Evolutionary conservation across 129 eudicot species (phyloP).

Genomic region (Lactuca sativa): DNA sequence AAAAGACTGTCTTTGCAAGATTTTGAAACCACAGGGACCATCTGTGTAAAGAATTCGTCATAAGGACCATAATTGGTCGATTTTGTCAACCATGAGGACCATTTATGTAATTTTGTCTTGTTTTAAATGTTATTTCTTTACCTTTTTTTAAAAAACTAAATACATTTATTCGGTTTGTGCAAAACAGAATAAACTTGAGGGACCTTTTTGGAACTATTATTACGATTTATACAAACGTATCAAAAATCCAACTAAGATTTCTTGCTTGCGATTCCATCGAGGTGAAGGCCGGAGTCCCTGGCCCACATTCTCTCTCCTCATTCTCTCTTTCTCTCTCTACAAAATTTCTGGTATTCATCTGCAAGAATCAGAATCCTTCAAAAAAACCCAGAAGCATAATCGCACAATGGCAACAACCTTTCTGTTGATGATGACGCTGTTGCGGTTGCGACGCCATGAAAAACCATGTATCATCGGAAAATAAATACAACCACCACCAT

Average conservation of each 20-base stretch:
- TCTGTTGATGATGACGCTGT: neutral
- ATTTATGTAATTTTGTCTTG: too few species aligned
- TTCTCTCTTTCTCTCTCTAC: neutral
- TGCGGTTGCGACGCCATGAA: neutral
- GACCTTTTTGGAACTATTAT: neutral
- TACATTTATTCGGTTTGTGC: neutral
- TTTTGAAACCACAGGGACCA: too few species aligned
- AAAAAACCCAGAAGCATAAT: slow-evolving; percentile 12
- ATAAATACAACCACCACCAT: neutral
- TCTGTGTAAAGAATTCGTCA: too few species aligned
- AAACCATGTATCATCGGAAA: neutral
- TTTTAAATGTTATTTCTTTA: neutral
- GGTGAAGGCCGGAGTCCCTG: slow-evolving; percentile 21
- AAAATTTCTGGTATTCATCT: neutral
- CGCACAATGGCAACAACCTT: slow-evolving; percentile 10
- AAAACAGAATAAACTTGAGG: slow-evolving; percentile 7
- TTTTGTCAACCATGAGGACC: too few species aligned
- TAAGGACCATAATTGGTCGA: too few species aligned
- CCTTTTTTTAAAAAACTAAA: neutral
- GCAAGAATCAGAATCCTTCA: slow-evolving; percentile 23
- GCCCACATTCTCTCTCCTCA: slow-evolving; percentile 20
- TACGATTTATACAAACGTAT: neutral
- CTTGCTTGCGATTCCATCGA: slow-evolving; percentile 36
- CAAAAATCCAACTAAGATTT: slow-evolving; percentile 29
- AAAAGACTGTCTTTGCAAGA: too few species aligned